Evolutionary conservation across 2,329 filamentous ascomycete species (phyloP), one percentile per base, ranked within the genome.

Genomic region (Colletotrichum acutatum): DNA sequence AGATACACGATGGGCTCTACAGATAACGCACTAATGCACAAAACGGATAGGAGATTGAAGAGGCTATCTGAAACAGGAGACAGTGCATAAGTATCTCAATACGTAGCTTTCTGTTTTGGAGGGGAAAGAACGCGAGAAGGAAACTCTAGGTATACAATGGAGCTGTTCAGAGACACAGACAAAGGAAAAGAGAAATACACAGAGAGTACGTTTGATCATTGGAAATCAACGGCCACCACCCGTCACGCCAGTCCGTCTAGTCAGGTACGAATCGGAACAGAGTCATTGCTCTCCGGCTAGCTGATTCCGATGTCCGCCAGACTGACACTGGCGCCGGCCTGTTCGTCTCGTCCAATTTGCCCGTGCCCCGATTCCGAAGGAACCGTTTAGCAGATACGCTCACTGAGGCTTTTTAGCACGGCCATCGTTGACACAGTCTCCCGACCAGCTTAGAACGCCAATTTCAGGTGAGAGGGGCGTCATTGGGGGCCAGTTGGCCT

Each of bases 61-160:
- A 63, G 42, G 65, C 37, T 28, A n/a, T 59, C 65, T 72, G 66
- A 70, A 72, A 70, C 66, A 56, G 22, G 56, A 68, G 66, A 14
- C 70, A 54, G 59, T 72, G 70, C 70, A 60, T 56, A 32, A 52
- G 32, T 42, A 42, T 42, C 37, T 7, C 37, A 14, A 42, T 42
- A 42, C 37, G 32, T 56, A 64, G 69, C 58, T 69, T 63, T 53
- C 54, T 26, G 32, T 22, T 34, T n/a, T n/a, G 19, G 57, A 42
- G 52, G 9, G 52, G 11, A 58, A 52, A 37, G 30, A 53, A 22
- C 6, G 22, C 11, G 32, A 28, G 37, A 42, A 42, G 14, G 37
- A 42, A 32, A 5, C 6, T 5, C 9, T 32, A n/a, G 5, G 6
- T 14, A 14, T 4, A 37, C 34, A 14, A 49, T 2, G 19, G 3